Percentiles rank a stretch among this genome's conserved stretches.
phyloP scores from a whole-genome alignment of 2,329 filamentous ascomycete genomes.

The Arthrobotrys iridis region DNA sequence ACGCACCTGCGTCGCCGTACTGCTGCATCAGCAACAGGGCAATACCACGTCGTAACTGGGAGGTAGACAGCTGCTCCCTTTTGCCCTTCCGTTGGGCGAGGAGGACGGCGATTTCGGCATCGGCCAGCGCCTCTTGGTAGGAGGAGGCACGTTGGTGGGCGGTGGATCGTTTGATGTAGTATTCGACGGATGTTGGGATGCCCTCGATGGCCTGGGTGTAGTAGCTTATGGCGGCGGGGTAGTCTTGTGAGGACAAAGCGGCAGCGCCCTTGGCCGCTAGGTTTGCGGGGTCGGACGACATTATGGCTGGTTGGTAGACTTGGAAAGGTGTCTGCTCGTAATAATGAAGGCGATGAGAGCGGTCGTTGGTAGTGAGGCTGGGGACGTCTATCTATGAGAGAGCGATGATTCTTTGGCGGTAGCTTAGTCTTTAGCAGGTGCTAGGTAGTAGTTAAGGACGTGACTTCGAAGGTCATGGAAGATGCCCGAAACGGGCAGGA shows the following conservation, averaged over 20 bases:
- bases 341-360: neutral
- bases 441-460: neutral
- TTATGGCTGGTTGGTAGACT: neutral
- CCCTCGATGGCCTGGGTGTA: conserved; percentile 67
- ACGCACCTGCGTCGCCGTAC: conserved; percentile 69
- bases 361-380: neutral
- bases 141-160: conserved; percentile 69
- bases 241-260: conserved; percentile 68
- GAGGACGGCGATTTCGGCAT: conserved; percentile 65
- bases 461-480: conserved; percentile 14
- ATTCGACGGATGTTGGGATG: conserved; percentile 70
- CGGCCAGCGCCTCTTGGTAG: conserved; percentile 63
- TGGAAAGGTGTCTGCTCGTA: too few species aligned
- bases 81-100: conserved; percentile 68
- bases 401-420: neutral
- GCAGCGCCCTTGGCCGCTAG: conserved; percentile 64
- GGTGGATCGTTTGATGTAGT: conserved; percentile 73
- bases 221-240: conserved; percentile 67
- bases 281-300: conserved; percentile 52
- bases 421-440: too few species aligned
- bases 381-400: too few species aligned
- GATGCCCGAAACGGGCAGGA: conserved; percentile 2
- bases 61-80: conserved; percentile 71
- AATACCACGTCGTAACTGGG: conserved; percentile 71
- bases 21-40: conserved; percentile 69